These are phyloP conservation scores for Nakaseomyces glabratus DNA, from an alignment of 1,139 yeast genomes.

Conservation along the genomic window DNA sequence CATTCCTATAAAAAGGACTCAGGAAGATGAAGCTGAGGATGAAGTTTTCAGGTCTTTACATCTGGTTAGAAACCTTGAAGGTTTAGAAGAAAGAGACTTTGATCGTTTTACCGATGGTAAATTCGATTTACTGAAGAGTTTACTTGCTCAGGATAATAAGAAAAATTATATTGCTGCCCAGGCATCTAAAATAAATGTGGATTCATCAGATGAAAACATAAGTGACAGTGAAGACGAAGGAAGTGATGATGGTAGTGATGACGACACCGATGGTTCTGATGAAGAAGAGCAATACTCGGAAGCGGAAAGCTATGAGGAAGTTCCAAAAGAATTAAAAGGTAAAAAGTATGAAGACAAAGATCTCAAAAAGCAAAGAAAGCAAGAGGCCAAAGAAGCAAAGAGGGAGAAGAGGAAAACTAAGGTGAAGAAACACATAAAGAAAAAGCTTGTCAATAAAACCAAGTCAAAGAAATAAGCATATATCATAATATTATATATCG, in stretches of 20 bases:
- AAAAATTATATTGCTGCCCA: conserved; percentile 26
- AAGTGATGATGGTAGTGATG: conserved; percentile 17
- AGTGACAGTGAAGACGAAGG: conserved; percentile 14
- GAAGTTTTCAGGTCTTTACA: conserved; percentile 83
- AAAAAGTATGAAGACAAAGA: conserved; percentile 81
- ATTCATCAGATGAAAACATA: conserved; percentile 15
- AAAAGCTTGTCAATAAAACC: conserved; percentile 56
- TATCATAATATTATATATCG: too few relatives aligned
- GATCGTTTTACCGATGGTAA: conserved; percentile 74
- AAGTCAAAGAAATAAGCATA: conserved; percentile 31
- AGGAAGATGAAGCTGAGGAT: conserved; percentile 60
- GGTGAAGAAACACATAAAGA: conserved; percentile 86
- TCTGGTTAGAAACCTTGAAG: conserved; percentile 65
- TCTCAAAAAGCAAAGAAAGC: conserved; percentile 73
- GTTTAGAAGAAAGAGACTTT: conserved; percentile 80
- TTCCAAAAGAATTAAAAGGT: conserved; percentile 45
- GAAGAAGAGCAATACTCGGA: conserved; percentile 34
- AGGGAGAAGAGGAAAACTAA: conserved; percentile 84
- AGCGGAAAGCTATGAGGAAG: conserved; percentile 31
- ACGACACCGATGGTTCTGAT: conserved; percentile 16
- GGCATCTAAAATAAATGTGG: conserved; percentile 19
- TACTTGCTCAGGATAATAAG: conserved; percentile 38
- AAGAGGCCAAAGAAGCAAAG: conserved; percentile 71
- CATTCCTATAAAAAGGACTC: conserved; percentile 43
- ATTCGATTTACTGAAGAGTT: conserved; percentile 62